These are phyloP conservation scores for Dipteronia sinensis DNA, from an alignment of 345 rosid genomes.

Conservation along the genomic window DNA sequence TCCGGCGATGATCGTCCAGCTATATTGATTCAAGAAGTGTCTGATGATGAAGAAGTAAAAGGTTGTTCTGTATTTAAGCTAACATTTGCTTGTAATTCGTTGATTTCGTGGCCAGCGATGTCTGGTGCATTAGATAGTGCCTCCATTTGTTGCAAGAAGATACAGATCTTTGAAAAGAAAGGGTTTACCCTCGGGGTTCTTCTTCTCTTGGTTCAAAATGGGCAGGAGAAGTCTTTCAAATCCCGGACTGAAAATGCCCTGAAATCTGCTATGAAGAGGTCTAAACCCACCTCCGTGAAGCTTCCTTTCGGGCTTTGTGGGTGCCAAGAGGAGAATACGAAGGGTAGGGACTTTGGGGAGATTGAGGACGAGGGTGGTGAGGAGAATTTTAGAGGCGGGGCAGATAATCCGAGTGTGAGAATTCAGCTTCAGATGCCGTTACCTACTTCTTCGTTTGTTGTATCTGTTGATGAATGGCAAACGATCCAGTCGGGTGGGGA, in stretches of 20 bases:
- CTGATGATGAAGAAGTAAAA: conserved; percentile 53
- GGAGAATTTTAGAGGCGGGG: conserved; percentile 48
- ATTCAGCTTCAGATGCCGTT: conserved; percentile 81
- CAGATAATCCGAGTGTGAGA: conserved; percentile 43
- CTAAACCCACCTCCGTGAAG: conserved; percentile 68
- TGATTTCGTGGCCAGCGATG: conserved; percentile 77
- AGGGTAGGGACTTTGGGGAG: conserved; percentile 61
- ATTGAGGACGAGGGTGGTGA: conserved; percentile 68
- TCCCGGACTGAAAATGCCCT: conserved; percentile 69
- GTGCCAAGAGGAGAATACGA: conserved; percentile 83
- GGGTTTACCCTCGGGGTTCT: conserved; percentile 82
- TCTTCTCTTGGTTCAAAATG: conserved; percentile 61
- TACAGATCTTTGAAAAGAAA: conserved; percentile 92
- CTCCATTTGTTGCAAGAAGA: conserved; percentile 80
- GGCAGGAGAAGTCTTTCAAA: conserved; percentile 62
- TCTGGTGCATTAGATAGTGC: conserved; percentile 77
- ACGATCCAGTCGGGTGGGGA: conserved; percentile 68
- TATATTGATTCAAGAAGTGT: conserved; percentile 67
- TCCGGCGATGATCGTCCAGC: conserved; percentile 77
- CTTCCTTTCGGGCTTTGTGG: conserved; percentile 95
- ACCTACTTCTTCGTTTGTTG: conserved; percentile 66
- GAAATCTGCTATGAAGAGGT: conserved; percentile 67
- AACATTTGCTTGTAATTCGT: conserved; percentile 79
- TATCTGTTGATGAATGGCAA: conserved; percentile 93
- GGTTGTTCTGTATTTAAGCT: conserved; percentile 68